Evolutionary conservation across 331 rosid species (phyloP).

Genomic region (Cydonia oblonga): DNA sequence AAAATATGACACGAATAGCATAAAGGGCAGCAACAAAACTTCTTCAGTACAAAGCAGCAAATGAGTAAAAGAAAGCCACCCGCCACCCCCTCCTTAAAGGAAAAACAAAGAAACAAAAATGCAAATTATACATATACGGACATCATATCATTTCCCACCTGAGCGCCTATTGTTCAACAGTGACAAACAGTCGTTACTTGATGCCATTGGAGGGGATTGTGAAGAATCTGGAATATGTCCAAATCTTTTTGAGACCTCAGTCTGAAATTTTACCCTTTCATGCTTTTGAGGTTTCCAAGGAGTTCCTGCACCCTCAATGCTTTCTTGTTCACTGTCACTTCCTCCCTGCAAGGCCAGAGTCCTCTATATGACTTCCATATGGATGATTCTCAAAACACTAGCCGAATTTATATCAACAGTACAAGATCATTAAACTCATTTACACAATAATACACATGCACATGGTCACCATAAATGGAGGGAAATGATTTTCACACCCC

Average conservation of each 20-base stretch:
- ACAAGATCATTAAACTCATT: background rate
- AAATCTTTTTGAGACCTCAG: conserved; percentile 35
- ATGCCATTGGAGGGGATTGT: conserved; percentile 48
- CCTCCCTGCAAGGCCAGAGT: conserved; percentile 55
- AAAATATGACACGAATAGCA: background rate
- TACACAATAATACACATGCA: background rate
- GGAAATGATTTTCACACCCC: background rate
- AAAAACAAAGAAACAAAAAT: background rate
- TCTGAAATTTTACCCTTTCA: conserved; percentile 37
- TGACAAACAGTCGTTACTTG: conserved; percentile 68
- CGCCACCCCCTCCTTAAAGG: background rate
- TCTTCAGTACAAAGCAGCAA: background rate
- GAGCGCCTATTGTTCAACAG: conserved; percentile 69
- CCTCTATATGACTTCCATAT: conserved; percentile 18
- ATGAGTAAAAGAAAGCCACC: background rate
- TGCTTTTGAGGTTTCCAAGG: conserved; percentile 49
- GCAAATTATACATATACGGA: background rate
- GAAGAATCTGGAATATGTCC: conserved; percentile 53
- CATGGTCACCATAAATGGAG: background rate
- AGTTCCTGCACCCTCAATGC: conserved; percentile 46
- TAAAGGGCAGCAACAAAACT: background rate
- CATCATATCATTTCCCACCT: conserved; percentile 44
- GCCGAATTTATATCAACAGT: background rate
- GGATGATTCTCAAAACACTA: background rate
- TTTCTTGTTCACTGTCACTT: conserved; percentile 81